Base-by-base conservation (phyloP, 768 basidiomycete genomes). In the Tricholoma sp. region DNA sequence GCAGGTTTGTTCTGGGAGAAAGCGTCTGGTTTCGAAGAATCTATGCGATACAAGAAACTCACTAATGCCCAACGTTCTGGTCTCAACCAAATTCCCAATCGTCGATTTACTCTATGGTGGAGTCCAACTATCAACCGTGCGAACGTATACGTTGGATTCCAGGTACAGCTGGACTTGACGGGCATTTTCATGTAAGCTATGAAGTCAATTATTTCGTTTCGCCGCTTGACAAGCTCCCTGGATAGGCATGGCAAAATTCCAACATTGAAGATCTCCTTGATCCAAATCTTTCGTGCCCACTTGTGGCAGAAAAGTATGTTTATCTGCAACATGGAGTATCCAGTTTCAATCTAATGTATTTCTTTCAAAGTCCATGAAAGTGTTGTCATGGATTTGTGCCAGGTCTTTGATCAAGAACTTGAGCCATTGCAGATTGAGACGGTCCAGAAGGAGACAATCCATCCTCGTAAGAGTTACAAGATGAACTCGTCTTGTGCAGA, bases 401-500 rank as follows among this genome's bases (percentile, higher is more conserved):
- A 98, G 81, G 96, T 98, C 18, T 97, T 99, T 65, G 97, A 99
- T 74, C 95, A 98, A 73, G 97, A 99, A 67, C 79, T 99, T 33
- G 97, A 99, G 69, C 95, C 97, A 3, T 75, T 99, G 13, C 94
- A 98, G 63, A 99, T 99, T 64, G 97, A 98, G 78, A 98, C 95
- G 0, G 97, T 99, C 0, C 97, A 98, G 72, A 99, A 99, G 73
- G 97, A 99, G 73, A 98, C 97, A 0, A 99, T 99, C 59, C 97
- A 97, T 71, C 96, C 96, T 64, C 91, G 96, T 74, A 98, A 98
- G 80, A 97, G 94, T 79, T 99, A 99, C 84, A 99, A 99, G 84
- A 98, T 99, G 97, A 99, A 99, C 75, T 97, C 94, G 7, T 96
- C 94, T n/a, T 98, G 96, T 61, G 96, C 96, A 52, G 97, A 99